Percentiles rank a stretch among this genome's conserved stretches.
Conservation (phyloP, 2,329 filamentous ascomycete genomes). For the Pseudogymnoascus sp. region DNA sequence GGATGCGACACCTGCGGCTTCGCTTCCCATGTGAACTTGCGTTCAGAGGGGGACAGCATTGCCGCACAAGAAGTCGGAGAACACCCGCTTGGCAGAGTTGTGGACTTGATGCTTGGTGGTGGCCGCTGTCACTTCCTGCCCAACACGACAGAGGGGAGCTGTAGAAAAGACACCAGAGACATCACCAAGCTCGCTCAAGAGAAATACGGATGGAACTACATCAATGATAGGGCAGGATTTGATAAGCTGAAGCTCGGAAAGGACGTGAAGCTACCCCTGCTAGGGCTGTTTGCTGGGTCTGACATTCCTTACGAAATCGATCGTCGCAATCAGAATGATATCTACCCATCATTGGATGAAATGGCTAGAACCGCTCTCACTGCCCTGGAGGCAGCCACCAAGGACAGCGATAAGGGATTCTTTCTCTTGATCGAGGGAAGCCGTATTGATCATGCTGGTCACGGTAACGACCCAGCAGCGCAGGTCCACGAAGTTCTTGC, state of each 20-base stretch:
- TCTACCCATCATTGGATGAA: conserved; percentile 84
- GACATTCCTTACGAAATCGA: conserved; percentile 95
- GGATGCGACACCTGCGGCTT: conserved; percentile 94
- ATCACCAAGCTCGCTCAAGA: conserved; percentile 66
- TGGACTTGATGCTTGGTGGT: conserved; percentile 89
- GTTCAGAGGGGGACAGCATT: conserved; percentile 81
- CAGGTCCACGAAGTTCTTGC: conserved; percentile 91
- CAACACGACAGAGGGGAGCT: conserved; percentile 74
- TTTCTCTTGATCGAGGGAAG: conserved; percentile 99
- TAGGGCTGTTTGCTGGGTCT: conserved; percentile 74
- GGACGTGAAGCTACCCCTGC: conserved; percentile 66
- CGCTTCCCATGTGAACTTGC: conserved; percentile 74
- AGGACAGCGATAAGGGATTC: conserved; percentile 82
- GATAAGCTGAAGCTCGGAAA: conserved; percentile 64
- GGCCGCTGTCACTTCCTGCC: conserved; percentile 89
- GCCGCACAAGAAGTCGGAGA: conserved; percentile 88
- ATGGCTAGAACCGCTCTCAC: conserved; percentile 81
- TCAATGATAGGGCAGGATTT: conserved; percentile 66
- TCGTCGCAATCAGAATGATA: conserved; percentile 66
- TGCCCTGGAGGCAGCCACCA: conserved; percentile 73
- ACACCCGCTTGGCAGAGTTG: conserved; percentile 76
- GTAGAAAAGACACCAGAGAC: conserved; percentile 71
- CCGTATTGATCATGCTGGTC: conserved; percentile 90
- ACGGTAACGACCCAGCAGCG: conserved; percentile 75
- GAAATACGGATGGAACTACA: conserved; percentile 72